Base-by-base conservation (phyloP, 129 eudicot genomes). In the Helianthus tuberosus region DNA sequence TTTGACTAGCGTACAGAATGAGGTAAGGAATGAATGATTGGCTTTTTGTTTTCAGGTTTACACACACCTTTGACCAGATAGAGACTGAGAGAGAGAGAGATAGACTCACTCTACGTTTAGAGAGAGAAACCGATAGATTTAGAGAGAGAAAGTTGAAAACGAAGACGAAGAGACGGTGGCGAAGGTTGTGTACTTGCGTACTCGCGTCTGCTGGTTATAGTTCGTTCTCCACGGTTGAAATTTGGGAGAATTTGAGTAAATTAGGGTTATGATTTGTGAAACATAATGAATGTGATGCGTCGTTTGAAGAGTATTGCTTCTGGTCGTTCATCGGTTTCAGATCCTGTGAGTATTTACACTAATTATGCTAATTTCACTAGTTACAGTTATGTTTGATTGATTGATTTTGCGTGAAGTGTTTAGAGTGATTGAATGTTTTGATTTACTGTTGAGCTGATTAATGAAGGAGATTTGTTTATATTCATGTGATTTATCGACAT, bases 251-350 rank as follows among this genome's bases (percentile, higher is more conserved):
- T 60, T 62, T 73, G 61, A 66, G 67, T 69, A 68, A 58, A 20
- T 74, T 82, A 72, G 23, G 67, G 77, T 72, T 82, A 64, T 70
- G 77, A 53, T 80, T 78, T 64, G 6, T 50, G 77, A 72, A 78
- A 41, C 62, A 65, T 64, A 53, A 92, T 94, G 99, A 90, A 94
- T 82, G 90, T 86, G 77, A 86, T 93, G 97, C 91, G 98, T 52
- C 88, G 97, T 68, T 80, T 94, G 48, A 94, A 94, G 84, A 94
- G 97, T 82, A 83, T 94, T 59, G 96, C 99, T 73, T 91, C 99
- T 48, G 98, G 96, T 50, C 92, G 97, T 11, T 58, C 93, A 41
- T 88, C 99, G 50, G 84, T 91, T 70, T 94, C 99, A 66, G 99
- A 94, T 88, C 96, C 96, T 12, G 99, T 94, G 86, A 71, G 81